A percentile compares a stretch with the other conserved stretches of the same genome.
Evolutionary conservation across 148 eudicot genomes (phyloP).

Genomic region (Rhododendron griersonianum): DNA sequence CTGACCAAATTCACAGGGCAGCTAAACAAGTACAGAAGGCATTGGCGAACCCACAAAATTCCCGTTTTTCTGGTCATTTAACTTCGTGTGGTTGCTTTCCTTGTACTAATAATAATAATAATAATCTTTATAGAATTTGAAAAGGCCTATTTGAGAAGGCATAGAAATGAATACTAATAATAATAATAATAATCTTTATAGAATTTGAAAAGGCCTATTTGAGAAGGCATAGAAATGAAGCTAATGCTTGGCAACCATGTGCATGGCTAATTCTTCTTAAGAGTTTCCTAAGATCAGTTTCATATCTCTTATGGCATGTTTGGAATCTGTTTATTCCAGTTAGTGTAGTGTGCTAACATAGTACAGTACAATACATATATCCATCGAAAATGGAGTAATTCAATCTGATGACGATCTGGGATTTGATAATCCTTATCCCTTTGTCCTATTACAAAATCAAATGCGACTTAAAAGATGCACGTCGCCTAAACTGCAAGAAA

Average conservation of each 20-base stretch:
- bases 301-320: not conserved
- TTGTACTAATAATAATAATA: constrained; percentile 26
- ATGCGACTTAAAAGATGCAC: not conserved
- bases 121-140: constrained; percentile 10
- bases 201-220: not conserved
- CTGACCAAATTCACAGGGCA: constrained; percentile 45
- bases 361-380: not conserved
- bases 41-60: constrained; percentile 25
- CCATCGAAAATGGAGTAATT: not conserved
- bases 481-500: not conserved
- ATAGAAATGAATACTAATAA: constrained; percentile 11
- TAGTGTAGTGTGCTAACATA: not conserved
- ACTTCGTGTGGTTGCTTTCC: constrained; percentile 70
- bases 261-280: not conserved
- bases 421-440: not conserved
- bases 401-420: not conserved
- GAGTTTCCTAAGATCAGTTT: no score
- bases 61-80: constrained; percentile 30
- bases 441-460: not conserved
- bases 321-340: not conserved
- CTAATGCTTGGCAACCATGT: not conserved
- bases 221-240: not conserved
- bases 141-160: not conserved
- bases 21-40: constrained; percentile 39
- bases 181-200: constrained; percentile 20